phyloP scores from a whole-genome alignment of 2,329 filamentous ascomycete species.

The Fusarium begoniae region DNA sequence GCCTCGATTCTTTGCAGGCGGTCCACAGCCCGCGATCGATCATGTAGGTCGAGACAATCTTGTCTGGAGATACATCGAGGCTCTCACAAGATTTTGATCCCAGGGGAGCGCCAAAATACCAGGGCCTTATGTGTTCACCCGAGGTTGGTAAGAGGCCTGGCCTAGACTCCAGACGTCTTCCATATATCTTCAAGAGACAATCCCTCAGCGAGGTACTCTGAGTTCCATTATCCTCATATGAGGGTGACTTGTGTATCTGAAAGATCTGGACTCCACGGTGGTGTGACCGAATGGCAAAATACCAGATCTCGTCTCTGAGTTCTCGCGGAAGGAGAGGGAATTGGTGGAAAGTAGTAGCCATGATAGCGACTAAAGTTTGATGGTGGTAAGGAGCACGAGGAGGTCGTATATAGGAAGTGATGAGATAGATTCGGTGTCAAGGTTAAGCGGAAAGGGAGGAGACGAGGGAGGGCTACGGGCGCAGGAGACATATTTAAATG shows the following conservation, averaged over 20 bases:
- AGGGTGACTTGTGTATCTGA: too few species aligned
- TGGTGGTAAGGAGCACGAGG: not conserved
- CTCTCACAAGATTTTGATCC: too few species aligned
- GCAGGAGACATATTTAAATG: not conserved
- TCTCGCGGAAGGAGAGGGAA: not conserved
- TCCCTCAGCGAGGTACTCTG: not conserved
- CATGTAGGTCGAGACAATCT: not conserved
- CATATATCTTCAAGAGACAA: not conserved
- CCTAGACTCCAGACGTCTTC: not conserved
- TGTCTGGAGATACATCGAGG: too few species aligned
- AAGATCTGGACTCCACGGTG: not conserved
- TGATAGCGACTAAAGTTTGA: rapidly evolving
- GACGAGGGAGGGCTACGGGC: too few species aligned
- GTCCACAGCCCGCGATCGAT: not conserved
- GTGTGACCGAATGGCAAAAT: not conserved
- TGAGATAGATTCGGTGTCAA: not conserved
- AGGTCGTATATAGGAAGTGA: not conserved
- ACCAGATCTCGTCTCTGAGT: not conserved
- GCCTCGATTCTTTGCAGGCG: not conserved
- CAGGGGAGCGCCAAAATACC: not conserved
- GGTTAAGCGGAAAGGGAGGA: not conserved
- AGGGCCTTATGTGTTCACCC: not conserved
- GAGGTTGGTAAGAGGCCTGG: not conserved
- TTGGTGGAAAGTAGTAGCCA: not conserved
- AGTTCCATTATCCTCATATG: too few species aligned